Conservation (phyloP, 225 moss, liverwort and hornwort species). For the Marchantia polymorpha region DNA sequence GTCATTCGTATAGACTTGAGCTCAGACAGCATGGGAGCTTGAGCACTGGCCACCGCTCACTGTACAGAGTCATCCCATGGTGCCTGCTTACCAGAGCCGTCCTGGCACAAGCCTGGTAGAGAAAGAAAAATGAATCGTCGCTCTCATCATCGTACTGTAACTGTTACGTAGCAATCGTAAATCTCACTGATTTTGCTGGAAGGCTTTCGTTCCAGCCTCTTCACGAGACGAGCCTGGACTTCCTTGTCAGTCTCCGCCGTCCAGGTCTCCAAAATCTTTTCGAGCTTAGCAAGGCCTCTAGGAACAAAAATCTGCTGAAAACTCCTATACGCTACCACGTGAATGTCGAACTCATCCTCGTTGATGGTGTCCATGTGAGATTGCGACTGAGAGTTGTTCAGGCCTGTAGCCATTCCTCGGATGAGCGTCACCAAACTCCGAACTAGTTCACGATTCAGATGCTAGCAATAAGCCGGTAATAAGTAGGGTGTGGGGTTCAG, state of each 20-base stretch:
- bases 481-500: not conserved
- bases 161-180: slow-evolving; percentile 12
- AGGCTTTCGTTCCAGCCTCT: slow-evolving; percentile 11
- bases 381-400: not conserved
- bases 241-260: not conserved
- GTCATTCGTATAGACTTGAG: not conserved
- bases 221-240: slow-evolving; percentile 3
- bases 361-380: slow-evolving; percentile 9
- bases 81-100: not conserved
- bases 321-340: slow-evolving; percentile 21
- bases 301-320: slow-evolving; percentile 21
- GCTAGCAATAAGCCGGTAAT: no score
- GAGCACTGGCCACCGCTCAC: not conserved
- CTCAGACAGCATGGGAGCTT: not conserved
- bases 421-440: not conserved
- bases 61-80: slow-evolving; percentile 1
- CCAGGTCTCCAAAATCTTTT: slow-evolving; percentile 14
- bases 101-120: not conserved
- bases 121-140: not conserved
- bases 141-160: slow-evolving; percentile 9
- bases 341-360: slow-evolving; percentile 23
- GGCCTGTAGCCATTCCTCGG: not conserved
- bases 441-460: not conserved
- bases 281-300: slow-evolving; percentile 16
- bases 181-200: slow-evolving; percentile 10